Base-by-base conservation (phyloP, 768 basidiomycete genomes). In the Boletus patriciae region DNA sequence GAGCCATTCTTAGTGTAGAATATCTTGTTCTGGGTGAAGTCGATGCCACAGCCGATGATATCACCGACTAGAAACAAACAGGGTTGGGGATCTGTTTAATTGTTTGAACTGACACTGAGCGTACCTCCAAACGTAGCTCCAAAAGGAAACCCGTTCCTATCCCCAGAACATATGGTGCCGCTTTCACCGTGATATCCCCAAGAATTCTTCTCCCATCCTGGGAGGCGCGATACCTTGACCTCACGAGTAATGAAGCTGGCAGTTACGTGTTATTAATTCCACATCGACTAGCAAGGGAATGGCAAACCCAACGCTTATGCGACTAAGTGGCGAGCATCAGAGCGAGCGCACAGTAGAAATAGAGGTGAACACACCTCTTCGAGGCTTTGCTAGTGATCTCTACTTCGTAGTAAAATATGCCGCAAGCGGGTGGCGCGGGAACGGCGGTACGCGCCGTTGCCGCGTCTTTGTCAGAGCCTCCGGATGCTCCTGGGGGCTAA, bases 141-240 rank as follows among this genome's bases (percentile, higher is more conserved):
- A 72, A 88, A 97, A 16, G 81, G 74, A 46, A 80, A 78, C 29
- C 90, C 92, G 33, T 79, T 84, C 69, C 82, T 85, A 56, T 90
- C 86, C 6, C 84, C 83, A 25, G 88, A 83, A 71, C 90, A 92
- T 3, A 87, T 79, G 55, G 78, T 82, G 6, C 94, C 93, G 65
- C 91, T 92, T 62, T 94, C 92, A n/a, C 89, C 92, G 64, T 94
- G 89, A 69, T 93, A 96, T 50, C 92, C 93, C 90, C 92, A 95
- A 6, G 91, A 94, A 59, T 84, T 82, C 55, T 78, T 75, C 68
- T 94, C 90, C 88, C 88, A 91, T 21, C 93, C 93, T 36, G 94
- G 93, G 33, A 94, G 81, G 50, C 91, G 86, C 31, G 83, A 81
- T 50, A 88, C 73, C 65, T 83, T 83, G 50, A 88, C 85, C 43